Percentiles rank a stretch among this genome's conserved stretches.
Conservation (phyloP, 257 asterid species). For the Penstemon eatonii region DNA sequence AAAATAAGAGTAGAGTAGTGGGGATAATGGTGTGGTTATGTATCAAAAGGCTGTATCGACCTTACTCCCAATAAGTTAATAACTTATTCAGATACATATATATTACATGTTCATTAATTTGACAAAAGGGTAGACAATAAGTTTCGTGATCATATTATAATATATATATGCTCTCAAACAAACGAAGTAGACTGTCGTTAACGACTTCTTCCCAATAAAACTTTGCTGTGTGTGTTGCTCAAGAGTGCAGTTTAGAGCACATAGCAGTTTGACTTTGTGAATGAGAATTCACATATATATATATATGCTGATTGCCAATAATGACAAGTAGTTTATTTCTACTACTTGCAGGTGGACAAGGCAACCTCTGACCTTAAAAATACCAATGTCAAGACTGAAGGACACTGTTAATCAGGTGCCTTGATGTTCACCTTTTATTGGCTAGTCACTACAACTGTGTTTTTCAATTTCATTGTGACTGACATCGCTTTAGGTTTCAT, state of each 20-base stretch:
- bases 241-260: neutral
- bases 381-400: constrained; percentile 94
- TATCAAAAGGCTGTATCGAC: neutral
- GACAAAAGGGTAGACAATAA: neutral
- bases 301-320: neutral
- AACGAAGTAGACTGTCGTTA: neutral
- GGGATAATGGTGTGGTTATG: no score
- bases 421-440: constrained; percentile 24
- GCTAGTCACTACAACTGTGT: neutral
- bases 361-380: constrained; percentile 93
- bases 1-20: no score
- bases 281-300: no score
- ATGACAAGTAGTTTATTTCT: neutral
- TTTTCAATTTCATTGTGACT: neutral
- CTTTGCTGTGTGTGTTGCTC: constrained; percentile 13
- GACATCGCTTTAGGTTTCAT: constrained; percentile 26
- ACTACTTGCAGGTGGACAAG: constrained; percentile 75
- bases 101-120: neutral
- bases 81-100: no score
- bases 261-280: no score
- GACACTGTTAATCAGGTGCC: constrained; percentile 91
- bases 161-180: neutral
- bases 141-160: no score
- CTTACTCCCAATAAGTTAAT: neutral
- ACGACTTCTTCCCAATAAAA: neutral